Conservation (phyloP, 148 eudicot genomes). For the Euryodendron excelsum region DNA sequence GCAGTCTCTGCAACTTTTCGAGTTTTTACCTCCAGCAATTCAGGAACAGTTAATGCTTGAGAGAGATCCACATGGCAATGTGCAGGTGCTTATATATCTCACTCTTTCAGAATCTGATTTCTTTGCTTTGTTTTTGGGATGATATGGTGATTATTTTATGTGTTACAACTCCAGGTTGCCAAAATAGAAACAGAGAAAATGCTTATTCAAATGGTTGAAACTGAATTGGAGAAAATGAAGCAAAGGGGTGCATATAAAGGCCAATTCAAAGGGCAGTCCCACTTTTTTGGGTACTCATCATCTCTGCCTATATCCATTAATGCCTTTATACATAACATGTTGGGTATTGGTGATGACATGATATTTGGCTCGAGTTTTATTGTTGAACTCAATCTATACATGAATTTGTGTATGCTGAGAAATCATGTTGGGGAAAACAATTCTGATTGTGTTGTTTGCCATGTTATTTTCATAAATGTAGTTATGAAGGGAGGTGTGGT, state of each 20-base stretch:
- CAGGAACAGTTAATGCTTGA: slow-evolving; percentile 94
- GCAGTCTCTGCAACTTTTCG: slow-evolving; percentile 67
- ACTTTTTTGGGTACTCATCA: slow-evolving; percentile 86
- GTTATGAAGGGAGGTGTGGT: slow-evolving; percentile 98
- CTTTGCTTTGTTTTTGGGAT: neutral
- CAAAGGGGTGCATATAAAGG: slow-evolving; percentile 53
- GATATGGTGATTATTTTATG: neutral
- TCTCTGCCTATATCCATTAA: neutral
- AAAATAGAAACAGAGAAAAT: slow-evolving; percentile 98
- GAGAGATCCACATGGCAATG: slow-evolving; percentile 98
- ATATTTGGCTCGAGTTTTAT: neutral
- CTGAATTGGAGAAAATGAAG: slow-evolving; percentile 80
- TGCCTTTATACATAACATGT: neutral
- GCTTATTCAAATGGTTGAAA: slow-evolving; percentile 99
- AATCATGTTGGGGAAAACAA: neutral
- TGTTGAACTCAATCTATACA: neutral
- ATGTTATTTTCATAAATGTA: slow-evolving; percentile 22
- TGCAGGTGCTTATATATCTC: slow-evolving; percentile 48
- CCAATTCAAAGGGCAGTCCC: slow-evolving; percentile 87
- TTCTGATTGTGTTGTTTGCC: neutral
- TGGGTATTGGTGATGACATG: neutral
- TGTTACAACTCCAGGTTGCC: slow-evolving; percentile 77
- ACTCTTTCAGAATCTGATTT: neutral
- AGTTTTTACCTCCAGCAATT: slow-evolving; percentile 75
- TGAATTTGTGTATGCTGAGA: neutral